Evolutionary conservation across 495 filamentous ascomycete species (phyloP).

Genomic region (Aspergillus hancockii): DNA sequence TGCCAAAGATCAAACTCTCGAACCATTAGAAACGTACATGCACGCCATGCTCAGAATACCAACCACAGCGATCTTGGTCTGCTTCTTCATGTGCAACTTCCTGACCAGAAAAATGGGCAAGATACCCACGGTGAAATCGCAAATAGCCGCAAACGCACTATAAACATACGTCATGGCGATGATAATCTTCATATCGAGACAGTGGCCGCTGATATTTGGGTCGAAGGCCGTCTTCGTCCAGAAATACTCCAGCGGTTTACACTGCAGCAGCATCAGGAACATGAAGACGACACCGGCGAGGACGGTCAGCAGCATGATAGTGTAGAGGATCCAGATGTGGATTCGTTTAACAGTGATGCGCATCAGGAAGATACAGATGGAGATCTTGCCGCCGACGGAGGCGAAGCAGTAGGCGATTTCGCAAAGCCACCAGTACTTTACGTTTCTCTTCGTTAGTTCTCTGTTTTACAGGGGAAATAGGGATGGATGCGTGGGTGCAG

Average conservation of each 20-base stretch:
- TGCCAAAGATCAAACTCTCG: too few relatives aligned
- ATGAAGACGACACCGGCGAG: slow-evolving; percentile 39
- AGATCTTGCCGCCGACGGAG: slow-evolving; percentile 43
- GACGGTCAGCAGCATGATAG: slow-evolving; percentile 39
- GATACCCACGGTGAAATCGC: slow-evolving; percentile 46
- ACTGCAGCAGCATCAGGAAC: slow-evolving; percentile 46
- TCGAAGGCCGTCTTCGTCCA: slow-evolving; percentile 36
- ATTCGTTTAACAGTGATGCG: slow-evolving; percentile 39
- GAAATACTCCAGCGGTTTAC: slow-evolving; percentile 42
- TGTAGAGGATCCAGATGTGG: slow-evolving; percentile 41
- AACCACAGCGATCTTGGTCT: slow-evolving; percentile 41
- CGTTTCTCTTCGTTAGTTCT: background rate
- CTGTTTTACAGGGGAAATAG: too few relatives aligned
- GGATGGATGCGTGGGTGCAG: background rate
- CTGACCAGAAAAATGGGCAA: slow-evolving; percentile 39
- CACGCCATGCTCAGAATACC: slow-evolving; percentile 47
- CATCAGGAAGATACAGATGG: slow-evolving; percentile 48
- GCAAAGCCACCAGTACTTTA: slow-evolving; percentile 45
- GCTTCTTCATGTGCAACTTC: slow-evolving; percentile 38
- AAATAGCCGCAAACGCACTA: slow-evolving; percentile 40
- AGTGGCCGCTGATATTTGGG: slow-evolving; percentile 33
- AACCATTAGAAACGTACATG: slow-evolving; percentile 40
- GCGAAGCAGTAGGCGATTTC: slow-evolving; percentile 46
- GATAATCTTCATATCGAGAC: slow-evolving; percentile 38
- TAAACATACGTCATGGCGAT: slow-evolving; percentile 45